Base-by-base conservation (phyloP, 371 early-diverging fungal species). In the Actinomortierella wolfii region DNA sequence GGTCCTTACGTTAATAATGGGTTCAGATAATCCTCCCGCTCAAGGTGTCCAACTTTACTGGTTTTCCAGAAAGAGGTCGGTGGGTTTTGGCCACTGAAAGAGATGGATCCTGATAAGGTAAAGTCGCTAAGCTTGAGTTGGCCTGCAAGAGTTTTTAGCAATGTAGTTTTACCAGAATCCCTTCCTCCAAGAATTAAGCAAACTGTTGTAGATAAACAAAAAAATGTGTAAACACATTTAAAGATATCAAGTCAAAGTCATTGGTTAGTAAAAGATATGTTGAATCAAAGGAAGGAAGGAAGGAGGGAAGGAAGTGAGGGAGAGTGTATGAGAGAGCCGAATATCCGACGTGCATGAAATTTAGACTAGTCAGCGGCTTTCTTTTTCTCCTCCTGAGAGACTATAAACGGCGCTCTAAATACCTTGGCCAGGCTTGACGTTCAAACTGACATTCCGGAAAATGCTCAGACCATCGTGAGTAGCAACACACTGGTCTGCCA, bases 361-460 rank as follows among this genome's bases (percentile, higher is more conserved):
- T 34, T n/a, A n/a, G n/a, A n/a, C n/a, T n/a, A n/a, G n/a, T n/a
- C n/a, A n/a, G n/a, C n/a, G n/a, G n/a, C 34, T 34, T 34, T 34
- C 11, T 34, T 4, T 4, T 6, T 34, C 34, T 34, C 4, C 4
- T 34, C 34, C 34, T 17, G 17, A 11, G n/a, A 28, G 18, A 2
- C 13, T 26, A n/a, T 14, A 26, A 43, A 42, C 15, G 24, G 5
- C 34, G 25, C 29, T 9, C 42, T 60, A 52, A 54, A 61, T 77
- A 60, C 73, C 73, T 66, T 73, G 73, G 5, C 73, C 73, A 21
- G 73, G 73, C 18, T 66, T 66, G 23, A 73, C 73, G 0, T 52
- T 57, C 13, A 73, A 53, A 26, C 62, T 63, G 18, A 73, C 73
- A 24, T 62, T 20, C 3, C 73, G 73, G 45, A 66, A 73, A 40